These are phyloP conservation scores for Sporodiniella umbellata DNA, from an alignment of 371 early-diverging fungal species.

Conservation along the genomic window DNA sequence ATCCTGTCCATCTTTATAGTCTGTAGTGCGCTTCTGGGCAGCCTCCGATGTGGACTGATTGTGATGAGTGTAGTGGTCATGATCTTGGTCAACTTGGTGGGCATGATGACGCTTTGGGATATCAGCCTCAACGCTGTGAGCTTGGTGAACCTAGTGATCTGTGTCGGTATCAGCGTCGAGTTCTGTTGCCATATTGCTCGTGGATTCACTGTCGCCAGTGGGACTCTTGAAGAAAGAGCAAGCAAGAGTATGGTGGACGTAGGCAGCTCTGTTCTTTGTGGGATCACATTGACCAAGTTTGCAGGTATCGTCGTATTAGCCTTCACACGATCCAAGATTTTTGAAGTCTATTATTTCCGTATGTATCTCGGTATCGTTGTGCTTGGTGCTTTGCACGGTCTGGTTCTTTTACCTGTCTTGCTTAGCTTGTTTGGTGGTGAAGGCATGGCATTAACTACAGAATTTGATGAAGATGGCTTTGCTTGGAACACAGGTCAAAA, in stretches of 20 bases:
- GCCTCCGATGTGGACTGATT: constrained; percentile 53
- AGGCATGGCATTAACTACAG: constrained; percentile 42
- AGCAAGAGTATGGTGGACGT: constrained; percentile 59
- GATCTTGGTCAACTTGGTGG: constrained; percentile 65
- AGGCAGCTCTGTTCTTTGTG: constrained; percentile 73
- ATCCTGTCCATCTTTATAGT: constrained; percentile 61
- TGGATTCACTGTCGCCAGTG: constrained; percentile 55
- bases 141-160: constrained; percentile 74
- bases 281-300: constrained; percentile 76
- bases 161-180: constrained; percentile 77
- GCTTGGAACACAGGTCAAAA: constrained; percentile 32
- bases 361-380: constrained; percentile 75
- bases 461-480: constrained; percentile 53
- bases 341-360: constrained; percentile 76
- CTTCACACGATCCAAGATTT: constrained; percentile 71
- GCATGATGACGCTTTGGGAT: constrained; percentile 65
- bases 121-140: constrained; percentile 72
- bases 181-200: constrained; percentile 74
- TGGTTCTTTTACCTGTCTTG: constrained; percentile 67
- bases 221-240: constrained; percentile 41
- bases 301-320: constrained; percentile 71
- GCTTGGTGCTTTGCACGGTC: constrained; percentile 66
- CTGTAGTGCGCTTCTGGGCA: constrained; percentile 56
- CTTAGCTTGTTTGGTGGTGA: constrained; percentile 56
- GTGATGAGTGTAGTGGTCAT: constrained; percentile 60